phyloP scores from a whole-genome alignment of 1,284 basidiomycete genomes.

The Wallemia mellicola region DNA sequence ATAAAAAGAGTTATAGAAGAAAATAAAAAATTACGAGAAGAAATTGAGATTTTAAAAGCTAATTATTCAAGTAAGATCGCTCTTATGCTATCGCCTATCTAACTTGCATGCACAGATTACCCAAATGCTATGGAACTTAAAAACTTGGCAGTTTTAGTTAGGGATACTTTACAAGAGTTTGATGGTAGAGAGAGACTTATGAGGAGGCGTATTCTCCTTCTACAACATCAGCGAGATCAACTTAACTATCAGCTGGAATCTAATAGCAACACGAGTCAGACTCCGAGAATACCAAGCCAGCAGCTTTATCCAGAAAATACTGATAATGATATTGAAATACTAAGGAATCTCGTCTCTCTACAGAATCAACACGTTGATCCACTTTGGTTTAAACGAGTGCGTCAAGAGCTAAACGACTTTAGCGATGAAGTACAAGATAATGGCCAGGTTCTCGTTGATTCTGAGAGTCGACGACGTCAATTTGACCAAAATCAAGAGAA shows the following conservation, averaged over 20 bases:
- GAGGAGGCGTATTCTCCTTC: background rate
- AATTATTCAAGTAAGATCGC: background rate
- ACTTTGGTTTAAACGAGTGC: background rate
- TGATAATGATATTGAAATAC: background rate
- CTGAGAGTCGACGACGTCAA: background rate
- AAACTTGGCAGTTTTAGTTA: background rate
- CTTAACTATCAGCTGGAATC: background rate
- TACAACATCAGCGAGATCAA: background rate
- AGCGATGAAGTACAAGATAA: background rate
- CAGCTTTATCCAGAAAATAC: background rate
- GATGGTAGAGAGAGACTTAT: background rate
- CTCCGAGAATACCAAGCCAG: background rate
- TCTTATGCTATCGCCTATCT: background rate
- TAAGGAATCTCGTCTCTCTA: background rate
- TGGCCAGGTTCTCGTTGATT: background rate
- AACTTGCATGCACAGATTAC: background rate
- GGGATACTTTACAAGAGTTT: background rate
- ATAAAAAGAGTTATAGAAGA: background rate
- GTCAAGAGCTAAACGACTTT: background rate
- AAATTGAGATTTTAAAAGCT: background rate
- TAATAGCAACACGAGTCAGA: background rate
- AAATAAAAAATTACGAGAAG: background rate
- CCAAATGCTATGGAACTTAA: background rate
- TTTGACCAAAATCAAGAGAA: no score
- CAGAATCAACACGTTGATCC: background rate